These are phyloP conservation scores for Stentor coeruleus DNA, from an alignment of 73 alveolate species.

Conservation along the genomic window DNA sequence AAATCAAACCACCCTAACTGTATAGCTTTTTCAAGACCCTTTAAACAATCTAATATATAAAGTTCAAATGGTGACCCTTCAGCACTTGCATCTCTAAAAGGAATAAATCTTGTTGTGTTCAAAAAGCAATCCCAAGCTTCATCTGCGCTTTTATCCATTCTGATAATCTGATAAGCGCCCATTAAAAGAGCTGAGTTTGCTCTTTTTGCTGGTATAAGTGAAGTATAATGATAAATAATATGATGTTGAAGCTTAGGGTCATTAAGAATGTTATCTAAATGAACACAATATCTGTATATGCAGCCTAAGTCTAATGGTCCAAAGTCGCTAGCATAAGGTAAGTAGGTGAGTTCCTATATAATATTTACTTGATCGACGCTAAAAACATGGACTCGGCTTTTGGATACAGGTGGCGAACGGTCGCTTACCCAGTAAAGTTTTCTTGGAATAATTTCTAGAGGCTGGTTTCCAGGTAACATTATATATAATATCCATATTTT, in stretches of 20 bases:
- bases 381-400: conserved; percentile 76
- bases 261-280: conserved; percentile 67
- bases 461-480: conserved; percentile 39
- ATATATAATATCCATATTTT: no score
- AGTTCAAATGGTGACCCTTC: conserved; percentile 81
- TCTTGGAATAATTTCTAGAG: conserved; percentile 48
- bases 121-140: conserved; percentile 76
- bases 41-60: conserved; percentile 74
- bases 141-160: conserved; percentile 69
- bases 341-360: conserved; percentile 77
- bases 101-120: conserved; percentile 55
- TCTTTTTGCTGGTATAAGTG: conserved; percentile 50
- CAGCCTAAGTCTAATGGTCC: conserved; percentile 90
- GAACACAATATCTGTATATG: conserved; percentile 78
- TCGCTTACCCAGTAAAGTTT: conserved; percentile 83
- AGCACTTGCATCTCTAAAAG: conserved; percentile 85
- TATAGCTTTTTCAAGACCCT: conserved; percentile 71
- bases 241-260: conserved; percentile 50
- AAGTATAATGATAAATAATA: conserved; percentile 53
- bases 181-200: conserved; percentile 83
- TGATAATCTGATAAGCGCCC: conserved; percentile 80
- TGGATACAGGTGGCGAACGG: conserved; percentile 66
- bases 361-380: conserved; percentile 81
- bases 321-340: conserved; percentile 90
- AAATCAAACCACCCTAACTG: conserved; percentile 72